A percentile compares a stretch with the other conserved stretches of the same genome.
phyloP scores from a whole-genome alignment of 257 asterid species.

The Verbascum thapsus region DNA sequence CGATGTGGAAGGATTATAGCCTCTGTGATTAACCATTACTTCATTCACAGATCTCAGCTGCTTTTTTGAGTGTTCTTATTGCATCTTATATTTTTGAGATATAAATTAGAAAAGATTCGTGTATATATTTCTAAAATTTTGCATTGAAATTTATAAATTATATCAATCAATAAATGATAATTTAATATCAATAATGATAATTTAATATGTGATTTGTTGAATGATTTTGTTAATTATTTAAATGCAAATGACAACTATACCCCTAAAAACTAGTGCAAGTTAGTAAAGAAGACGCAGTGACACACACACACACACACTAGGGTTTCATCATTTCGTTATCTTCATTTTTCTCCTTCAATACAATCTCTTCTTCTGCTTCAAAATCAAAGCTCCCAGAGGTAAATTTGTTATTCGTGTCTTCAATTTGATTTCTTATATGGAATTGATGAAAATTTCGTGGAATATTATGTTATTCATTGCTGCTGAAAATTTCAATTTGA shows the following conservation, averaged over 20 bases:
- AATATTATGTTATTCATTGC: too few species aligned
- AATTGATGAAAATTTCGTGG: too few species aligned
- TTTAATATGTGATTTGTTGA: too few species aligned
- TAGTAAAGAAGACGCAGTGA: neutral
- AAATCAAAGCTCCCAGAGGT: neutral
- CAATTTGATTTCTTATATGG: neutral
- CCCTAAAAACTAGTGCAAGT: neutral
- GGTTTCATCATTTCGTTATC: conserved; percentile 10
- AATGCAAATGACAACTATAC: neutral
- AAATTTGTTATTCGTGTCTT: neutral
- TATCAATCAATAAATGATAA: too few species aligned
- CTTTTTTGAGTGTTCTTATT: conserved; percentile 7
- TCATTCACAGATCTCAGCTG: conserved; percentile 32
- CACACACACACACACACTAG: too few species aligned
- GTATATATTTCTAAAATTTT: too few species aligned
- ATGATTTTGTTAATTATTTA: too few species aligned
- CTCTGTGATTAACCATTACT: conserved; percentile 51
- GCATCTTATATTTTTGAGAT: neutral
- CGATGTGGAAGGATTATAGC: conserved; percentile 29
- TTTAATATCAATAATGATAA: too few species aligned
- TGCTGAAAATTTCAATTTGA: too few species aligned
- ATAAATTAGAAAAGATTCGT: too few species aligned
- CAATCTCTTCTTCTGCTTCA: neutral
- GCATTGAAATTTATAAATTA: too few species aligned
- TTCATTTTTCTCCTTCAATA: neutral